A percentile compares a stretch with the other conserved stretches of the same genome.
phyloP scores from a whole-genome alignment of 768 basidiomycete genomes.

The Boletus patriciae region DNA sequence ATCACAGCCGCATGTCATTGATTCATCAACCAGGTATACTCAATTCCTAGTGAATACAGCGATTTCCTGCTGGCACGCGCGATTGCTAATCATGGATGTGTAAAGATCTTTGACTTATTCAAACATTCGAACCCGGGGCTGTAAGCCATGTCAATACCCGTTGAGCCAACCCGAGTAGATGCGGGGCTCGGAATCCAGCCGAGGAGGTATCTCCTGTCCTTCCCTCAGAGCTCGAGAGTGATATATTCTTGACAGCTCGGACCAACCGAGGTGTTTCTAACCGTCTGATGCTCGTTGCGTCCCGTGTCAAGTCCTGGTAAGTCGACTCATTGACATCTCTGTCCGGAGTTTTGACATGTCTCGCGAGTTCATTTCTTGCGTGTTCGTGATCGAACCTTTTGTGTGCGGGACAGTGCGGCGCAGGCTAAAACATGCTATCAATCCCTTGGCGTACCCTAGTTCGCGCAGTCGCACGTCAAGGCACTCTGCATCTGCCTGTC shows the following conservation, averaged over 20 bases:
- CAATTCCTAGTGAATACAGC: no score
- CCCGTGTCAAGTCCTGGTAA: slow-evolving; percentile 19
- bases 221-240: slow-evolving; percentile 23
- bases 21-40: no score
- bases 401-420: slow-evolving; percentile 20
- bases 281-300: slow-evolving; percentile 13
- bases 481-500: slow-evolving; percentile 17
- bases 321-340: neutral
- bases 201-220: slow-evolving; percentile 4
- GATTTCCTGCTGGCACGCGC: no score
- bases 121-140: neutral
- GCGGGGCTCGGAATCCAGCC: neutral
- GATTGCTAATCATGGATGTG: no score
- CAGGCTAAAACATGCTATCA: slow-evolving; percentile 1
- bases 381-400: slow-evolving; percentile 20
- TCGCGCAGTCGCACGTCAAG: slow-evolving; percentile 11
- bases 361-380: neutral
- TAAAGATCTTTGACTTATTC: no score
- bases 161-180: neutral
- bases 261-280: slow-evolving; percentile 2
- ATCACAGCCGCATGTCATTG: no score
- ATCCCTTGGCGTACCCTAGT: slow-evolving; percentile 14
- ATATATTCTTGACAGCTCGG: slow-evolving; percentile 18
- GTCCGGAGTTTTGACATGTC: neutral
- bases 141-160: neutral